phyloP scores from a whole-genome alignment of 768 basidiomycete genomes.

The Ramaria sp. region DNA sequence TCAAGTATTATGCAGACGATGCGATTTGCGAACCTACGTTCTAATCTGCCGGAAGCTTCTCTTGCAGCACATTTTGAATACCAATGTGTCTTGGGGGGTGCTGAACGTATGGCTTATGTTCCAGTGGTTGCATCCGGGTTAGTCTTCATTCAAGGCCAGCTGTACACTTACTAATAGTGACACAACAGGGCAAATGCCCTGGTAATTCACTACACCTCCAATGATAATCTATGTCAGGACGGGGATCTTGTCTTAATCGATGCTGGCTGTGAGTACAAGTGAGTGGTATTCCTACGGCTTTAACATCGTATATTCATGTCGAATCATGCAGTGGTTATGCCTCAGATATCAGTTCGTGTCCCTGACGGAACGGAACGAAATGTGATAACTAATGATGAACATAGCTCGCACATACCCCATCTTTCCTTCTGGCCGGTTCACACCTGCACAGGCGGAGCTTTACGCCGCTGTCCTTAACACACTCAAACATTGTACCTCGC shows the following conservation, averaged over 20 bases:
- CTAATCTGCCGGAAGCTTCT: conserved; percentile 46
- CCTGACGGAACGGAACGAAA: neutral
- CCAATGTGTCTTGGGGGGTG: conserved; percentile 64
- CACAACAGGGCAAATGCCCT: conserved; percentile 65
- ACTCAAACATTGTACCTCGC: conserved; percentile 53
- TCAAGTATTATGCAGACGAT: conserved; percentile 50
- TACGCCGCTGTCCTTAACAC: conserved; percentile 69
- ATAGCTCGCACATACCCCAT: conserved; percentile 83
- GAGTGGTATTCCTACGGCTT: conserved; percentile 15
- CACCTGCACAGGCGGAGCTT: conserved; percentile 68
- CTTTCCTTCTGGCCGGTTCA: conserved; percentile 56
- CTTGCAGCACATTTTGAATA: conserved; percentile 87
- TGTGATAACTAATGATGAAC: conserved; percentile 13
- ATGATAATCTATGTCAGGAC: conserved; percentile 63
- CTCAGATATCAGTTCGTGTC: conserved; percentile 75
- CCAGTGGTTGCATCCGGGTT: conserved; percentile 96
- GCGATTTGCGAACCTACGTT: conserved; percentile 47
- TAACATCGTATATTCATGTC: neutral
- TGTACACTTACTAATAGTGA: neutral
- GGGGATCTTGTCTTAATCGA: conserved; percentile 80
- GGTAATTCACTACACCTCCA: conserved; percentile 90
- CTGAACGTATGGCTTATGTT: conserved; percentile 89
- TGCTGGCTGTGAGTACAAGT: conserved; percentile 91
- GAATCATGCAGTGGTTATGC: conserved; percentile 63
- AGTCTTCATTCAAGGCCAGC: neutral